These are phyloP conservation scores for Gynandropsis gynandra DNA, from an alignment of 345 rosid genomes.

Conservation along the genomic window DNA sequence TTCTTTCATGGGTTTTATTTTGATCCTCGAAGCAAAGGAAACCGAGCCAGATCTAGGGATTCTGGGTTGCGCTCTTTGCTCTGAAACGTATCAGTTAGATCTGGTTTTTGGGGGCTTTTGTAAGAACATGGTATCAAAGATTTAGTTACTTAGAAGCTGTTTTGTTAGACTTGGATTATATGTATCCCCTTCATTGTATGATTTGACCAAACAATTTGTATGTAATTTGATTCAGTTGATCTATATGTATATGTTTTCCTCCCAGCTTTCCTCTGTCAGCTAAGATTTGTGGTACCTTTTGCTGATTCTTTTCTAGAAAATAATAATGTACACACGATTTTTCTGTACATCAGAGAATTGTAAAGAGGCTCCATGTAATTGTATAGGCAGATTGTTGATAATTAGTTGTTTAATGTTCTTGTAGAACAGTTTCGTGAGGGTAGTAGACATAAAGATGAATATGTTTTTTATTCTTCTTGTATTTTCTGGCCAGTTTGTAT, in stretches of 20 bases:
- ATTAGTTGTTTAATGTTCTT: slow-evolving; percentile 15
- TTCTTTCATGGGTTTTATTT: slow-evolving; percentile 9
- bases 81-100: slow-evolving; percentile 16
- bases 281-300: slow-evolving; percentile 3
- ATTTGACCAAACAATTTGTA: slow-evolving; percentile 1
- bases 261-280: slow-evolving; percentile 12
- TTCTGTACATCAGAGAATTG: slow-evolving; percentile 17
- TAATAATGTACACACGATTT: not conserved
- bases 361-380: slow-evolving; percentile 18
- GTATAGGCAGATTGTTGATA: slow-evolving; percentile 9
- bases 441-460: slow-evolving; percentile 10
- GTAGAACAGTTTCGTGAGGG: slow-evolving; percentile 4
- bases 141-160: not conserved
- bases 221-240: slow-evolving; percentile 17
- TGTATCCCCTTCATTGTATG: slow-evolving; percentile 21
- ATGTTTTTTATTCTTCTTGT: slow-evolving; percentile 16
- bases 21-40: slow-evolving; percentile 21
- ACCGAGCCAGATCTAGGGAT: slow-evolving; percentile 6
- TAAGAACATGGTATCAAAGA: slow-evolving; percentile 18
- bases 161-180: not conserved
- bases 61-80: slow-evolving; percentile 9
- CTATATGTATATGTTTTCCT: slow-evolving; percentile 12
- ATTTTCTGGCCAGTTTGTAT: slow-evolving; percentile 33
- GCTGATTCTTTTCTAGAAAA: not conserved
- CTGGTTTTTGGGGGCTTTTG: slow-evolving; percentile 24